Evolutionary conservation across 1,284 basidiomycete genomes (phyloP).

Genomic region (Prillingera fragicola): DNA sequence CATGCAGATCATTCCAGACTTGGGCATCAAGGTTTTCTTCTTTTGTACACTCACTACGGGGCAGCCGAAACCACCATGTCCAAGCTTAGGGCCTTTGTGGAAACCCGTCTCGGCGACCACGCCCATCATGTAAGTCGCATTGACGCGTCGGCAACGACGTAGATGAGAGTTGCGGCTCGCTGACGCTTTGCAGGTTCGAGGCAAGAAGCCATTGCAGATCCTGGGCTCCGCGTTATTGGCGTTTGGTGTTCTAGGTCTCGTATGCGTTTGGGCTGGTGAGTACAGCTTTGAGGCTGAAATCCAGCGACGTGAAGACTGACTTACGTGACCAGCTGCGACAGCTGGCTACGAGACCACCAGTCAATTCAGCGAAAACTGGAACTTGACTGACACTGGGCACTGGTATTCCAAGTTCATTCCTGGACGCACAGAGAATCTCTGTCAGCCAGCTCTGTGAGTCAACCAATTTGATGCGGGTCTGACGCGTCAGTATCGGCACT

Average conservation of each 20-base stretch:
- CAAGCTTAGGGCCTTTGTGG: too few species aligned
- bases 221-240: conserved; percentile 8
- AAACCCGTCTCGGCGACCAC: too few species aligned
- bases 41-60: too few species aligned
- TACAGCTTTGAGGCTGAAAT: neutral
- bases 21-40: too few species aligned
- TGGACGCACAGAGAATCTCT: conserved; percentile 5
- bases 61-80: too few species aligned
- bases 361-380: conserved; percentile 18
- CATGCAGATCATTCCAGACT: too few species aligned
- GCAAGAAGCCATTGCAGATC: conserved; percentile 10
- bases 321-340: conserved; percentile 11
- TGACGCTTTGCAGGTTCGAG: conserved; percentile 19
- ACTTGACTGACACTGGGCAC: conserved; percentile 20
- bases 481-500: conserved; percentile 10
- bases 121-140: too few species aligned
- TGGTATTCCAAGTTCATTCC: conserved; percentile 22
- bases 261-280: conserved; percentile 18
- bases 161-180: too few species aligned
- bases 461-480: too few species aligned
- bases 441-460: conserved; percentile 19
- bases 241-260: conserved; percentile 12
- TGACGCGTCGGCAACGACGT: too few species aligned
- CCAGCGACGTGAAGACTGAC: too few species aligned
- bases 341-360: conserved; percentile 14